Percentiles rank a stretch among this genome's conserved stretches.
phyloP scores from a whole-genome alignment of 2,329 filamentous ascomycete genomes.

The Sclerotinia spermophila region DNA sequence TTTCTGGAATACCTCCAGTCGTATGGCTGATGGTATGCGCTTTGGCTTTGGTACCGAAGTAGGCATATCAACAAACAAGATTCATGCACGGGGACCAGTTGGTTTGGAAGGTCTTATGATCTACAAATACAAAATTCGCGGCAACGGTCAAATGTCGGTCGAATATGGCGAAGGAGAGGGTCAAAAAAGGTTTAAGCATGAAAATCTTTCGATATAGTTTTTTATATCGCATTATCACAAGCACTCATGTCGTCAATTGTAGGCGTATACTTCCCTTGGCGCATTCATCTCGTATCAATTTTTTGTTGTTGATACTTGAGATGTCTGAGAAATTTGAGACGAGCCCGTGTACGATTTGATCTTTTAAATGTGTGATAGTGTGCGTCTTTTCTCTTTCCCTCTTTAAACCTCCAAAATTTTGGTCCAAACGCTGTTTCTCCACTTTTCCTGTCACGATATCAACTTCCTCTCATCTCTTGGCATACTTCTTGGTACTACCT shows the following conservation, averaged over 20 bases:
- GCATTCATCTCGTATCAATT: not conserved
- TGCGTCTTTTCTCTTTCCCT: not conserved
- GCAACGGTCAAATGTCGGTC: constrained; percentile 75
- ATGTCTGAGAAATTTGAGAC: constrained; percentile 12
- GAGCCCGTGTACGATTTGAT: not conserved
- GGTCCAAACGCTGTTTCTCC: constrained; percentile 6
- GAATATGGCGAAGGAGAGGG: constrained; percentile 67
- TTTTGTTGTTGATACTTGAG: constrained; percentile 9
- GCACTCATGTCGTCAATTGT: not conserved
- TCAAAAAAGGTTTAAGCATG: constrained; percentile 57
- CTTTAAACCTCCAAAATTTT: not conserved
- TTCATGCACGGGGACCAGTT: constrained; percentile 89
- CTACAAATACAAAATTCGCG: constrained; percentile 91
- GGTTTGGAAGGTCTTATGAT: constrained; percentile 93
- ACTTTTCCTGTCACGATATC: constrained; percentile 15
- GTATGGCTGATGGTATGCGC: constrained; percentile 93
- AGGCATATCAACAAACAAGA: constrained; percentile 98
- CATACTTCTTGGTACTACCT: not conserved
- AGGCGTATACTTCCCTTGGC: constrained; percentile 3
- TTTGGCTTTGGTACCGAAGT: constrained; percentile 98
- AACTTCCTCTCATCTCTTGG: not conserved
- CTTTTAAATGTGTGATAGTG: not conserved
- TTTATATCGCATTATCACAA: not conserved
- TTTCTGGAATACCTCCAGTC: constrained; percentile 94
- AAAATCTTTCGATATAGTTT: constrained; percentile 40